Evolutionary conservation across 176 grass and related monocot species (phyloP).

Genomic region (Phyllostachys edulis): DNA sequence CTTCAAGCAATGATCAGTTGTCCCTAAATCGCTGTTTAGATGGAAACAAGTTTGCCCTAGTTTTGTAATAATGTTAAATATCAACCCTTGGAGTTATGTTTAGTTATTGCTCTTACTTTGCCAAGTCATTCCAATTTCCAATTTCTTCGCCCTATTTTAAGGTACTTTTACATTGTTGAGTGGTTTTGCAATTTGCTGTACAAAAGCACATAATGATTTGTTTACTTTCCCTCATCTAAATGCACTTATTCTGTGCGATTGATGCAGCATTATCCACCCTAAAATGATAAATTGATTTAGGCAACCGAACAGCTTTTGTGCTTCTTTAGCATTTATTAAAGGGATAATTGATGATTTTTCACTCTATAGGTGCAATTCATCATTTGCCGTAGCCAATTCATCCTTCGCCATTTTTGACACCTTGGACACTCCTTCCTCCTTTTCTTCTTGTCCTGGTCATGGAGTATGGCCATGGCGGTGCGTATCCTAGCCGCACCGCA

Average conservation of each 20-base stretch:
- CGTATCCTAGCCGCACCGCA: too few species aligned
- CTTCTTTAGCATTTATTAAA: background rate
- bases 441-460: too few species aligned
- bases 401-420: too few species aligned
- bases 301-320: background rate
- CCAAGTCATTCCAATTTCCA: background rate
- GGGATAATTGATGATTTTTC: too few species aligned
- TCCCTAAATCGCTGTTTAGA: background rate
- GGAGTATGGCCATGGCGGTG: too few species aligned
- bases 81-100: background rate
- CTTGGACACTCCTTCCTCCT: too few species aligned
- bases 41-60: background rate
- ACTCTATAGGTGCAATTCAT: too few species aligned
- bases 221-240: background rate
- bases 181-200: background rate
- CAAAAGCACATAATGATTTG: background rate
- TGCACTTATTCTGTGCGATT: background rate
- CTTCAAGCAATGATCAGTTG: background rate
- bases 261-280: too few species aligned
- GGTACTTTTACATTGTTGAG: background rate
- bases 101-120: background rate
- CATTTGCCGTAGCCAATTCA: too few species aligned
- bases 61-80: slow-evolving; percentile 46
- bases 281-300: background rate
- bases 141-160: background rate